phyloP scores from a whole-genome alignment of 1,284 basidiomycete genomes.

The Fomes fomentarius region DNA sequence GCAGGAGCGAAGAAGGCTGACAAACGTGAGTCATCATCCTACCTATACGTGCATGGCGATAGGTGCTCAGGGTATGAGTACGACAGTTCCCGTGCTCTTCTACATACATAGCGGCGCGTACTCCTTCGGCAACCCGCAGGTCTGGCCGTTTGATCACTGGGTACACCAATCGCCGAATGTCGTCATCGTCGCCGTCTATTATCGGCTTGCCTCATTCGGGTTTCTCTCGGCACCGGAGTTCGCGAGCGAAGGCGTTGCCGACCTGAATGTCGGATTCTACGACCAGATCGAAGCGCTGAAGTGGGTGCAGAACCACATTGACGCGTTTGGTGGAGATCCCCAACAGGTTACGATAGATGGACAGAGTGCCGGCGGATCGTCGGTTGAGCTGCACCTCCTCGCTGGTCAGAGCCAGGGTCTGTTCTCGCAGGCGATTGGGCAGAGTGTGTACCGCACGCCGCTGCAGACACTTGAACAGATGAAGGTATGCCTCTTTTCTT shows the following conservation, averaged over 20 bases:
- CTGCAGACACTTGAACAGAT: slow-evolving; percentile 53
- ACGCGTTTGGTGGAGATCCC: slow-evolving; percentile 45
- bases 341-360: slow-evolving; percentile 41
- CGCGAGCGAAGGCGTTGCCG: slow-evolving; percentile 41
- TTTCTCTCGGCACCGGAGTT: slow-evolving; percentile 49
- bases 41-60: too few species aligned
- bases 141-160: slow-evolving; percentile 46
- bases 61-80: neutral
- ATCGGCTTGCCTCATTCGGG: slow-evolving; percentile 47
- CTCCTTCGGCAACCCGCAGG: slow-evolving; percentile 57
- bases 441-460: slow-evolving; percentile 57
- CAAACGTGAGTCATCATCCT: slow-evolving; percentile 29
- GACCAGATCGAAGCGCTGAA: slow-evolving; percentile 63
- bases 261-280: slow-evolving; percentile 61
- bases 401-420: slow-evolving; percentile 42
- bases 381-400: slow-evolving; percentile 39
- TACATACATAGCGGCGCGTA: slow-evolving; percentile 73
- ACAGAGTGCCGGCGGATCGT: slow-evolving; percentile 45
- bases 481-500: slow-evolving; percentile 35
- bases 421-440: slow-evolving; percentile 58
- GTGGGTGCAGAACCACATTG: slow-evolving; percentile 58
- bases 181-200: slow-evolving; percentile 45
- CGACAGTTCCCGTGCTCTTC: slow-evolving; percentile 61
- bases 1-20: slow-evolving; percentile 33
- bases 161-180: slow-evolving; percentile 41